Base-by-base conservation (phyloP, 2,329 filamentous ascomycete species). In the Cryphonectria parasitica region DNA sequence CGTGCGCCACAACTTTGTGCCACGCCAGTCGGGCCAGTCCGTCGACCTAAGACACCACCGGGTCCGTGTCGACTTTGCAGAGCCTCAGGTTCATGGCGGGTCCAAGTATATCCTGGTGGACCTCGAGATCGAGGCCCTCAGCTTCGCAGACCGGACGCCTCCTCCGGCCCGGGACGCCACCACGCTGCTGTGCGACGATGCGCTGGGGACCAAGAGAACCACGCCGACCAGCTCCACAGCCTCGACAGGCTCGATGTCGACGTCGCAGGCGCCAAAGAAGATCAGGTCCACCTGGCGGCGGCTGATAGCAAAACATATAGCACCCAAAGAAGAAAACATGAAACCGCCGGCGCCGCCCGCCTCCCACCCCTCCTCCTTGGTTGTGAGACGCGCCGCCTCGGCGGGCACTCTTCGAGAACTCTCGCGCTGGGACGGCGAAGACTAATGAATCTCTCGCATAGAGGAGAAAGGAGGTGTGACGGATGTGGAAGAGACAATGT, bases 31-130 rank as follows among this genome's bases (percentile, higher is more conserved):
- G 31, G 64, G 64, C 28, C 64, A 66, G 45, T 25, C 49, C 10
- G 45, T 56, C 6, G 31, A 56, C 31, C 61, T 64, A 4, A 64
- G 17, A 41, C 64, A 66, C 36, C 45, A 56, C 36, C 34, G 25
- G 19, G 19, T 66, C 11, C 64, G 31, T 1, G 64, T 66, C 7
- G 36, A 28, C 34, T 66, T 66, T 31, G 64, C 64, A 56, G 64
- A 66, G 64, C 64, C 31, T 1, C 64, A 66, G 45, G 64, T 66
- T 19, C 34, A 41, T 8, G 64, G 49, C 49, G 64, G 45, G 19
- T 66, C 64, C n/a, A 66, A 56, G 39, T 66, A 56, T 19, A 66
- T 66, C 34, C 49, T 66, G 11, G 36, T 66, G 5, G 64, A 66
- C n/a, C 49, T 66, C 31, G n/a, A 56, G 31, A 65, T 65, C 45